A percentile compares a stretch with the other conserved stretches of the same genome.
Evolutionary conservation across 1,139 yeast species (phyloP).

Genomic region (Sugiyamaella xylanicola): DNA sequence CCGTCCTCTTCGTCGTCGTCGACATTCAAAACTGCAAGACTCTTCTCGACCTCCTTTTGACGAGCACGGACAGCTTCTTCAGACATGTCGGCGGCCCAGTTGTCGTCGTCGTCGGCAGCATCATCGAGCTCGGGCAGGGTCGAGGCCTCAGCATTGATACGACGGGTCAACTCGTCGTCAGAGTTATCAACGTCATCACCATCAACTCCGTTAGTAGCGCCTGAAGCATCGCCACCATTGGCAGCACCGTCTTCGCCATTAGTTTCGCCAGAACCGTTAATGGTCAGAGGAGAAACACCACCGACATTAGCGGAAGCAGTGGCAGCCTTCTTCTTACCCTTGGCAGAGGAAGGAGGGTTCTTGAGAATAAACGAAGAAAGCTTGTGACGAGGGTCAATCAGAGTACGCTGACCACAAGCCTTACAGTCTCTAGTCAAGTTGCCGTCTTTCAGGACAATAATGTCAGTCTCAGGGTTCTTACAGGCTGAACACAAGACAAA

Average conservation of each 20-base stretch:
- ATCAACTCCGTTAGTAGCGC: constrained; percentile 49
- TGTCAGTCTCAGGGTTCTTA: constrained; percentile 97
- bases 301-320: constrained; percentile 93
- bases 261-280: constrained; percentile 15
- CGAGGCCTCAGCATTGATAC: constrained; percentile 84
- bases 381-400: constrained; percentile 84
- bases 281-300: constrained; percentile 24
- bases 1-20: constrained; percentile 44
- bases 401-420: constrained; percentile 94
- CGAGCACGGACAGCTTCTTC: constrained; percentile 96
- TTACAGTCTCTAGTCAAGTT: constrained; percentile 89
- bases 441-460: constrained; percentile 76
- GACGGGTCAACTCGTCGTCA: constrained; percentile 76
- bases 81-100: constrained; percentile 98
- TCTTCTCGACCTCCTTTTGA: constrained; percentile 79
- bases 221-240: constrained; percentile 55
- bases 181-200: constrained; percentile 53
- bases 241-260: constrained; percentile 55
- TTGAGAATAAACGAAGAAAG: constrained; percentile 83
- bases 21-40: constrained; percentile 47
- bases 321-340: constrained; percentile 64
- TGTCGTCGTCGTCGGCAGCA: constrained; percentile 73
- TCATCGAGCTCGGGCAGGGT: constrained; percentile 48
- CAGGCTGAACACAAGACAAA: constrained; percentile 94
- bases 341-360: constrained; percentile 77